Conservation (phyloP, 2,329 filamentous ascomycete species). For the Fusarium dlaminii region DNA sequence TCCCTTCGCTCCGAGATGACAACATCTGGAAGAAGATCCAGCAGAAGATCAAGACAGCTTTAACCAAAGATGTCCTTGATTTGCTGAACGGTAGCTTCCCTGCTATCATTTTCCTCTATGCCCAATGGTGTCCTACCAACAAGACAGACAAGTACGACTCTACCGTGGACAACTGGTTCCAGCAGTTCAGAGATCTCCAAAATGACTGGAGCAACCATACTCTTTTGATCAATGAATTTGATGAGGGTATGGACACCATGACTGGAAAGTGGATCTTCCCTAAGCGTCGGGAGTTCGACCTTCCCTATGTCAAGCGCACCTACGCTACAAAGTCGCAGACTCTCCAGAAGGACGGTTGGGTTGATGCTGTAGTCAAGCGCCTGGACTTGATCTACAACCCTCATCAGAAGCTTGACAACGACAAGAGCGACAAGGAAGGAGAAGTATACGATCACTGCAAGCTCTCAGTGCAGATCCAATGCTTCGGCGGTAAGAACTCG, state of each 20-base stretch:
- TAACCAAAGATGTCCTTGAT: slow-evolving; percentile 51
- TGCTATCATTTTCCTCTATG: slow-evolving; percentile 56
- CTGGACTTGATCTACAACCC: slow-evolving; percentile 35
- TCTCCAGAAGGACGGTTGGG: slow-evolving; percentile 52
- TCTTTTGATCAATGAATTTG: slow-evolving; percentile 44
- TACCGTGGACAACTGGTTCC: slow-evolving; percentile 50
- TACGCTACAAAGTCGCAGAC: slow-evolving; percentile 55
- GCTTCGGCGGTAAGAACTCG: slow-evolving; percentile 56
- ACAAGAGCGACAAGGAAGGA: slow-evolving; percentile 13
- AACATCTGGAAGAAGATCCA: slow-evolving; percentile 36
- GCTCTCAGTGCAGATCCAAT: slow-evolving; percentile 57
- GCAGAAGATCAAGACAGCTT: slow-evolving; percentile 47
- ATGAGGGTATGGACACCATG: slow-evolving; percentile 57
- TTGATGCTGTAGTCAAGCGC: slow-evolving; percentile 34
- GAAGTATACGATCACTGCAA: slow-evolving; percentile 50
- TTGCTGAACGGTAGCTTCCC: slow-evolving; percentile 51
- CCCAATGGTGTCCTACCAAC: slow-evolving; percentile 57
- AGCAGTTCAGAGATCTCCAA: slow-evolving; percentile 51
- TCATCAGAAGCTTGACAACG: slow-evolving; percentile 3
- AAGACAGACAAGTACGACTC: slow-evolving; percentile 49
- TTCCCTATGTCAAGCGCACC: slow-evolving; percentile 59
- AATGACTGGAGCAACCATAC: slow-evolving; percentile 36
- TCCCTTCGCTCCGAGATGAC: slow-evolving; percentile 48
- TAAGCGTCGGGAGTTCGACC: slow-evolving; percentile 57
- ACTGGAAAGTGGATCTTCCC: slow-evolving; percentile 58